These are phyloP conservation scores for Sporormia fimetaria DNA, from an alignment of 495 filamentous ascomycete species.

Conservation along the genomic window DNA sequence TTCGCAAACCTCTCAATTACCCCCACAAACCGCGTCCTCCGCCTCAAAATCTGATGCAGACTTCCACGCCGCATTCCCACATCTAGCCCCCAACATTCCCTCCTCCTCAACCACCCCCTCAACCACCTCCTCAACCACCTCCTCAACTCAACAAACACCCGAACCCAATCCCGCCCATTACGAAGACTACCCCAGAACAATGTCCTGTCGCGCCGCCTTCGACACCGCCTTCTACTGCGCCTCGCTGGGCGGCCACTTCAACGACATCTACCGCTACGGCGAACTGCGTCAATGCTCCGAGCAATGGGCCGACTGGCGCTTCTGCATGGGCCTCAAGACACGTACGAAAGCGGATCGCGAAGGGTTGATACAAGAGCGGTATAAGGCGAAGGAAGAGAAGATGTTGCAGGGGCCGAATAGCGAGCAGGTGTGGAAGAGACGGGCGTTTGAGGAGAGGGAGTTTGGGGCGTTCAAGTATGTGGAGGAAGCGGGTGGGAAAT, in stretches of 20 bases:
- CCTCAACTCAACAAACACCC: slow-evolving; percentile 2
- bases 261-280: slow-evolving; percentile 78
- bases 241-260: slow-evolving; percentile 78
- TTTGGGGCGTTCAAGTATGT: slow-evolving; percentile 46
- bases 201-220: slow-evolving; percentile 85
- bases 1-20: slow-evolving; percentile 6
- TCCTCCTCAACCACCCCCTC: slow-evolving; percentile 5
- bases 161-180: slow-evolving; percentile 7
- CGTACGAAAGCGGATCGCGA: slow-evolving; percentile 37
- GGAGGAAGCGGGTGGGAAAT: slow-evolving; percentile 43
- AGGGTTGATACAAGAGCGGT: slow-evolving; percentile 54
- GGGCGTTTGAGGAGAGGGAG: slow-evolving; percentile 37
- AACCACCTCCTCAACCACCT: slow-evolving; percentile 7
- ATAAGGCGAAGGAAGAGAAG: slow-evolving; percentile 60
- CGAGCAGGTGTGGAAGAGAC: slow-evolving; percentile 82
- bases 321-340: slow-evolving; percentile 78
- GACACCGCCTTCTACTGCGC: slow-evolving; percentile 94
- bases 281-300: slow-evolving; percentile 58
- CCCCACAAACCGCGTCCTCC: slow-evolving; percentile 24
- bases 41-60: slow-evolving; percentile 53
- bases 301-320: slow-evolving; percentile 83
- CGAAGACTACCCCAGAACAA: slow-evolving; percentile 57
- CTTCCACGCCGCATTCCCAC: slow-evolving; percentile 46
- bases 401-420: slow-evolving; percentile 64
- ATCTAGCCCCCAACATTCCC: slow-evolving; percentile 33